These are phyloP conservation scores for Colletotrichum tropicicola DNA, from an alignment of 2,329 filamentous ascomycete genomes.

Conservation along the genomic window DNA sequence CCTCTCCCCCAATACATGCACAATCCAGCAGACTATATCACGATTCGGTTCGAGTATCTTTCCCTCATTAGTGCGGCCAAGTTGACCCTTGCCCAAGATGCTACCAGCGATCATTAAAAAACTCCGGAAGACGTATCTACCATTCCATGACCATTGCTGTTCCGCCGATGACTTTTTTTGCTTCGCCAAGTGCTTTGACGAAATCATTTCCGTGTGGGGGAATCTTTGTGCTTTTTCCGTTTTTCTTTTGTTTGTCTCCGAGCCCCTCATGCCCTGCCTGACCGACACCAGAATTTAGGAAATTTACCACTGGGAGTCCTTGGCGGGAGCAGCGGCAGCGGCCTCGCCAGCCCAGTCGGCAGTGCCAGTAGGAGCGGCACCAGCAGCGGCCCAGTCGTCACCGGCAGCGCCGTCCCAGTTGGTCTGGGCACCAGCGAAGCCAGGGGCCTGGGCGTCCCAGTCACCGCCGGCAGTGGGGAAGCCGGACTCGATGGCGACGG, in stretches of 20 bases:
- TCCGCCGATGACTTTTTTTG: slow-evolving; percentile 30
- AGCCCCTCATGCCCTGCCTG: slow-evolving; percentile 7
- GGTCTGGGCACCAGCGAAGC: slow-evolving; percentile 70
- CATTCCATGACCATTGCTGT: slow-evolving; percentile 34
- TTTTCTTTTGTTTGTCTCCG: slow-evolving; percentile 19
- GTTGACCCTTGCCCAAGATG: slow-evolving; percentile 50
- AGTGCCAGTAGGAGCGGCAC: slow-evolving; percentile 53
- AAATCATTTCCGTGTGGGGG: too few species aligned
- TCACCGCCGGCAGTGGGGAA: slow-evolving; percentile 75
- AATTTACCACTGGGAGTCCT: slow-evolving; percentile 64
- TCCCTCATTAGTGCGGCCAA: slow-evolving; percentile 96
- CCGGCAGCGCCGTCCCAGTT: slow-evolving; percentile 67
- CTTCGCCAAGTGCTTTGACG: slow-evolving; percentile 22
- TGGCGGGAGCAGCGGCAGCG: slow-evolving; percentile 57
- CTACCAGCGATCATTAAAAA: slow-evolving; percentile 30
- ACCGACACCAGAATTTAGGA: slow-evolving; percentile 20
- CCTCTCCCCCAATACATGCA: slow-evolving; percentile 64
- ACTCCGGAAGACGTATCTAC: slow-evolving; percentile 37
- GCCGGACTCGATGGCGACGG: slow-evolving; percentile 80
- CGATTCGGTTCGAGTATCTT: slow-evolving; percentile 80
- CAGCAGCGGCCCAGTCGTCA: slow-evolving; percentile 67
- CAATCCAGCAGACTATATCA: slow-evolving; percentile 31
- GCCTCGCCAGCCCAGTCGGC: slow-evolving; percentile 75
- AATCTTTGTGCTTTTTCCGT: too few species aligned
- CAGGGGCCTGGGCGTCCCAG: slow-evolving; percentile 85